Conservation (phyloP, 2,329 filamentous ascomycete genomes). For the Venturia effusa region DNA sequence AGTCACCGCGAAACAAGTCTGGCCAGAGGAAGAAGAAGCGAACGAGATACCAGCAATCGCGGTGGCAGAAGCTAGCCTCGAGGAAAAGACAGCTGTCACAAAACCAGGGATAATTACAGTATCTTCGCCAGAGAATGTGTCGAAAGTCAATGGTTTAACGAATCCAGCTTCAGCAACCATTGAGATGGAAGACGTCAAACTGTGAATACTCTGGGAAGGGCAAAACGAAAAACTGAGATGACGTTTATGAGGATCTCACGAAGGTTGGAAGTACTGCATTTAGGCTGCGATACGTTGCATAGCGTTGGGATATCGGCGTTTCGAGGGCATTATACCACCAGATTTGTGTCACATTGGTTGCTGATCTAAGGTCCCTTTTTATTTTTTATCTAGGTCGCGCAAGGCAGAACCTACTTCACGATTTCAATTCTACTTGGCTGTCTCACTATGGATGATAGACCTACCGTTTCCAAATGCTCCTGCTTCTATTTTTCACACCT, state of each 20-base stretch:
- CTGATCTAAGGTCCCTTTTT: too few species aligned
- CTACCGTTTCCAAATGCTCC: too few species aligned
- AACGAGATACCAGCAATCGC: background rate
- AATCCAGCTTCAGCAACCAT: background rate
- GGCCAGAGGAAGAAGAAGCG: background rate
- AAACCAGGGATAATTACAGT: background rate
- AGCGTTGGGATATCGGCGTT: background rate
- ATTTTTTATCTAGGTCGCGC: too few species aligned
- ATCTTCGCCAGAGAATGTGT: background rate
- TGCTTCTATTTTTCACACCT: too few species aligned
- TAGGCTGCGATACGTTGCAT: slow-evolving; percentile 3
- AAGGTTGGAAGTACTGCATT: background rate
- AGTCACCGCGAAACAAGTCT: background rate
- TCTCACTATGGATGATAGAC: too few species aligned
- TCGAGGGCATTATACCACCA: slow-evolving; percentile 4
- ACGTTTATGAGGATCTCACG: background rate
- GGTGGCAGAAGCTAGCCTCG: background rate
- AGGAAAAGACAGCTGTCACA: background rate
- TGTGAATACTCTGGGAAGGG: background rate
- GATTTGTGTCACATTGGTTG: background rate
- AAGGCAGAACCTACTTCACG: too few species aligned
- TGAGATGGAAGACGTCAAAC: background rate
- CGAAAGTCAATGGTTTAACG: background rate
- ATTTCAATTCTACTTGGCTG: too few species aligned
- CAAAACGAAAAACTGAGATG: background rate